phyloP scores from a whole-genome alignment of 768 basidiomycete genomes.

The Leucocoprinus birnbaumii region DNA sequence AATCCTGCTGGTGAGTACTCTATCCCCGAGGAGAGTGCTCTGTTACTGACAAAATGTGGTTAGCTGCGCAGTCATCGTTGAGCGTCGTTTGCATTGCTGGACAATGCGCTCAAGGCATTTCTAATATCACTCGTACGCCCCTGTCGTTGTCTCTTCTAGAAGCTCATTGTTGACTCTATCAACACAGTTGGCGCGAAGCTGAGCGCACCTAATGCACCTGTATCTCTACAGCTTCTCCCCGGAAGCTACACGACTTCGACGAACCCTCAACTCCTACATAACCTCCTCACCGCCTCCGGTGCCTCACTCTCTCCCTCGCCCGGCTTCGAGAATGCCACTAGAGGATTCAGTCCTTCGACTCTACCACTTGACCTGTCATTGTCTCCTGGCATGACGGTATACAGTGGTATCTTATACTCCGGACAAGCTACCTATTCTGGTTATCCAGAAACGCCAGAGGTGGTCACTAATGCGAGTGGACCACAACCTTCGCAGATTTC shows the following conservation, averaged over 20 bases:
- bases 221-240: constrained; percentile 64
- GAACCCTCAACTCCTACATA: constrained; percentile 69
- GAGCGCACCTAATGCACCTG: constrained; percentile 49
- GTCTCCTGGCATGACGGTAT: constrained; percentile 66
- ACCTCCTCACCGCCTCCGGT: constrained; percentile 62
- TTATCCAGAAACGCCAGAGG: constrained; percentile 41
- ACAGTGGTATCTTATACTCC: constrained; percentile 58
- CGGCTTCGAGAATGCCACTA: constrained; percentile 51
- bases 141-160: neutral
- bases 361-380: constrained; percentile 70
- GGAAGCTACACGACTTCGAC: constrained; percentile 74
- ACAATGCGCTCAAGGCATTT: constrained; percentile 80
- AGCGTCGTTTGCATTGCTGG: constrained; percentile 81
- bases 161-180: constrained; percentile 3
- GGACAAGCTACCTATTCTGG: constrained; percentile 59
- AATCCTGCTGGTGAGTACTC: constrained; percentile 34
- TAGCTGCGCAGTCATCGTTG: constrained; percentile 49
- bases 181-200: constrained; percentile 66
- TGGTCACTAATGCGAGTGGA: constrained; percentile 42
- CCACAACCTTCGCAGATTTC: constrained; percentile 40
- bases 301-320: constrained; percentile 53
- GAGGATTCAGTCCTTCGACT: constrained; percentile 32
- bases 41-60: neutral
- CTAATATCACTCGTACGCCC: constrained; percentile 63
- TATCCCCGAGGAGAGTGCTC: neutral